These are phyloP conservation scores for Dioscorea cayenensis DNA, from an alignment of 116 monocot species.

Conservation along the genomic window DNA sequence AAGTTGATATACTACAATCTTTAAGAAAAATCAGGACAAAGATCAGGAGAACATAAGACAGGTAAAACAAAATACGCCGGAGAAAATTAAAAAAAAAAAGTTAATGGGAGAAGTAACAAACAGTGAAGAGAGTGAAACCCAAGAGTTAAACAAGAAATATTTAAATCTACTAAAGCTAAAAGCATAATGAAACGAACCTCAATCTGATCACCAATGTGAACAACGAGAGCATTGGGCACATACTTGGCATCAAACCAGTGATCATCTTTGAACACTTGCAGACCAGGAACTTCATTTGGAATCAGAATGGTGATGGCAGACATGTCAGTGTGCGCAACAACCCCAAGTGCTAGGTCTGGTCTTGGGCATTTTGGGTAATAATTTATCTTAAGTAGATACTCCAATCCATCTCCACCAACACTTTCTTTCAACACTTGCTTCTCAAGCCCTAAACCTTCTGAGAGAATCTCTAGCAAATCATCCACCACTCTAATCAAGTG, in stretches of 20 bases:
- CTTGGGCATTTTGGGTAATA: constrained; percentile 71
- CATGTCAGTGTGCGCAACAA: constrained; percentile 55
- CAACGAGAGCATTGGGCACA: constrained; percentile 44
- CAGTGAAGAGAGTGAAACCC: too few species aligned
- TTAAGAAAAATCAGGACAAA: too few species aligned
- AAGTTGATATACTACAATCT: background rate
- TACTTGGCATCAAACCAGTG: constrained; percentile 56
- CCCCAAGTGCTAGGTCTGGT: constrained; percentile 58
- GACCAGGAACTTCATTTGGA: constrained; percentile 55
- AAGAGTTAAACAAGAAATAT: too few species aligned
- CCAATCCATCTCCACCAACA: constrained; percentile 42
- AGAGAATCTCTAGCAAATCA: constrained; percentile 28
- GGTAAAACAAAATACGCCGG: too few species aligned
- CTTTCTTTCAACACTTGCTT: constrained; percentile 30
- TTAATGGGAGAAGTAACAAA: too few species aligned
- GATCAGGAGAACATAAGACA: too few species aligned
- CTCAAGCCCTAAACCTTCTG: constrained; percentile 47
- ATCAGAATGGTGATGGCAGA: constrained; percentile 49
- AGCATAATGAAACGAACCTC: constrained; percentile 19
- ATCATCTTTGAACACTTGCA: constrained; percentile 56
- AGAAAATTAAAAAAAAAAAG: too few species aligned
- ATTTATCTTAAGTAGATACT: constrained; percentile 58
- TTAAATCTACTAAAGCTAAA: too few species aligned
- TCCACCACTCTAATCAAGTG: constrained; percentile 29
- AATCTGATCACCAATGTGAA: constrained; percentile 64